Base-by-base conservation (phyloP, 305 asterid species). In the Rubia occidens region DNA sequence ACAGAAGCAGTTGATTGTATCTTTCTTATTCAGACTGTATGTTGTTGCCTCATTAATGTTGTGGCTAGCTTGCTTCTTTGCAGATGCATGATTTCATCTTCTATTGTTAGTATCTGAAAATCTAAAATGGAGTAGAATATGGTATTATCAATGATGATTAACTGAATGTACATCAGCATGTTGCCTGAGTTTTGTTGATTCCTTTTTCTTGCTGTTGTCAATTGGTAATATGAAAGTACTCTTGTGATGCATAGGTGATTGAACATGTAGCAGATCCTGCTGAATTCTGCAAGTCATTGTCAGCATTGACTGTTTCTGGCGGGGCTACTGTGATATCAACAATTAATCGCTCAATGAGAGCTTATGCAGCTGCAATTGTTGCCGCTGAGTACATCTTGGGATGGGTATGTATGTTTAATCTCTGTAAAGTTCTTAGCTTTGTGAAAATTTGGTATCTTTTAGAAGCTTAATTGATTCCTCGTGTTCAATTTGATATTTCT, bases 261-360 rank as follows among this genome's bases (percentile, higher is more conserved):
- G 99, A 94, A 86, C 99, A 94, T 71, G 99, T 94, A 32, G 91
- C 96, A 13, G 75, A 89, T 78, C 96, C 97, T 68, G 83, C 90
- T 61, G 96, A 85, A 47, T 94, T 94, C 84, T 88, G 97, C 87
- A 83, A 86, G 79, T 94, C 97, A 55, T 74, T 94, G 82, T 91
- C 99, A 35, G 89, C 86, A 59, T 76, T 94, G 86, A 85, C 89
- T 68, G 73, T 60, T 54, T 64, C 76, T 70, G 80, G 82, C 55
- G 97, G 99, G 68, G 99, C 96, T 75, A 86, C 89, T 56, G 65
- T 94, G 66, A 85, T 91, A 78, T 94, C 99, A 60, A 88, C 99
- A 5, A 81, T 89, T 68, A 94, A 94, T 79, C 96, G 96, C 42
- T 89, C 99, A 63, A 83, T 89, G 88, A 88, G 96, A 82, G 95